Evolutionary conservation across 2,329 filamentous ascomycete species (phyloP).

Genomic region (Penicillium italicum): DNA sequence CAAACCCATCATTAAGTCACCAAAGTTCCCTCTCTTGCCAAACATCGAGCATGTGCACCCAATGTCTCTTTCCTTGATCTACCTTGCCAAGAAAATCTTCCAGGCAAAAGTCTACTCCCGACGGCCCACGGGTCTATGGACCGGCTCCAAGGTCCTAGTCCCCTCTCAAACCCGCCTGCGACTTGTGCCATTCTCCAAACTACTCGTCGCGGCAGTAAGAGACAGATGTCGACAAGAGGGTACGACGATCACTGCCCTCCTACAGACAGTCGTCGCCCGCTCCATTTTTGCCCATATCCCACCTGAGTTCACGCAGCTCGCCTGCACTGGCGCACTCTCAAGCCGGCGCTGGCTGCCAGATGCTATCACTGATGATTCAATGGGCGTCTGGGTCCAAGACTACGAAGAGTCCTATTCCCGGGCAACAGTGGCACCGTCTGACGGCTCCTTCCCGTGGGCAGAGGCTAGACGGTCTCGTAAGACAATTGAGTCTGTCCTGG

Average conservation of each 20-base stretch:
- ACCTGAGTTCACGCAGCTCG: conserved; percentile 29
- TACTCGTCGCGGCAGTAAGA: conserved; percentile 29
- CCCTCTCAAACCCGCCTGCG: conserved; percentile 28
- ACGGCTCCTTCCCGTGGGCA: conserved; percentile 31
- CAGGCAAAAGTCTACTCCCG: conserved; percentile 32
- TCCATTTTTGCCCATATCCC: conserved; percentile 36
- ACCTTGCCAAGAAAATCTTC: conserved; percentile 34
- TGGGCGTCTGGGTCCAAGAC: conserved; percentile 40
- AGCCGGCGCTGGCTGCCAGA: conserved; percentile 37
- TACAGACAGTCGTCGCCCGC: conserved; percentile 41
- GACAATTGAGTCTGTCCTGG: conserved; percentile 29
- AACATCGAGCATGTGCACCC: conserved; percentile 43
- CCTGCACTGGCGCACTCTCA: conserved; percentile 37
- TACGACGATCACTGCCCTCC: conserved; percentile 42
- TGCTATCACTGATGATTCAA: conserved; percentile 34
- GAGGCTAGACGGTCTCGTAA: conserved; percentile 31
- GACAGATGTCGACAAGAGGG: conserved; percentile 35
- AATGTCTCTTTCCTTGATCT: conserved; percentile 37
- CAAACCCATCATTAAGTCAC: conserved; percentile 22
- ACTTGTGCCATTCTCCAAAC: conserved; percentile 32
- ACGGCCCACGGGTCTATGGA: conserved; percentile 35
- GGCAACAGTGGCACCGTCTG: conserved; percentile 5
- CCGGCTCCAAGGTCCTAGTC: conserved; percentile 28
- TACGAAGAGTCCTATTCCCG: conserved; percentile 32
- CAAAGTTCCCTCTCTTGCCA: conserved; percentile 35